Percentiles rank a stretch among this genome's conserved stretches.
Conservation (phyloP, 2,329 filamentous ascomycete genomes). For the Venturia pyrina region DNA sequence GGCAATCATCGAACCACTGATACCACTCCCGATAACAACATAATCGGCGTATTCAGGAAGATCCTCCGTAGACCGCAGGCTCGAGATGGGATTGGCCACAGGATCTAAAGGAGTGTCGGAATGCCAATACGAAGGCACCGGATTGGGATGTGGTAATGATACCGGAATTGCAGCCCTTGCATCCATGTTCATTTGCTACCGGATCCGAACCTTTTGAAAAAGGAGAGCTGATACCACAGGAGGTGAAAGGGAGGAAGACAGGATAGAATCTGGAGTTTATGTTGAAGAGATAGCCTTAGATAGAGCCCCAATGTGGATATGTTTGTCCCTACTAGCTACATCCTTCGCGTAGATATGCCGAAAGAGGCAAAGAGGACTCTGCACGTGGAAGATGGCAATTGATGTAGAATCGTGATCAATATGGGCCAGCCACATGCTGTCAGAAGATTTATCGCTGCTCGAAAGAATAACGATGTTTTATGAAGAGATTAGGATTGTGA, state of each 20-base stretch:
- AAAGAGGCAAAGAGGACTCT: background rate
- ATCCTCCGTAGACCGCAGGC: conserved; percentile 56
- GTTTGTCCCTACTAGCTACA: background rate
- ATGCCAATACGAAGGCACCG: conserved; percentile 66
- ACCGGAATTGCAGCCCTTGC: conserved; percentile 1
- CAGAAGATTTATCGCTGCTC: background rate
- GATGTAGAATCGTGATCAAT: too few relatives aligned
- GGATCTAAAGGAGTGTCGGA: conserved; percentile 48
- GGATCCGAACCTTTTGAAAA: background rate
- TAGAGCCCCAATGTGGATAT: background rate
- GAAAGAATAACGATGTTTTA: background rate
- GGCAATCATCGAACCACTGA: conserved; percentile 48
- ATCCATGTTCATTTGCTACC: background rate
- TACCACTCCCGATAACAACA: conserved; percentile 64
- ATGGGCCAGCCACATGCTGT: background rate
- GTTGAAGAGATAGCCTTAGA: background rate
- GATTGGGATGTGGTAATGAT: conserved; percentile 48
- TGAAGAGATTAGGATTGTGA: background rate
- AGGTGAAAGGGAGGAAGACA: background rate
- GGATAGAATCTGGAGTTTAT: background rate
- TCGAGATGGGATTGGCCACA: conserved; percentile 35
- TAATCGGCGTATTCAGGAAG: conserved; percentile 57
- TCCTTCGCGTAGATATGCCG: background rate
- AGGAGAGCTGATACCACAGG: background rate
- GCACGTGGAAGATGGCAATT: background rate